These are phyloP conservation scores for Lasiosphaeria hispida DNA, from an alignment of 495 filamentous ascomycete genomes.

Conservation along the genomic window DNA sequence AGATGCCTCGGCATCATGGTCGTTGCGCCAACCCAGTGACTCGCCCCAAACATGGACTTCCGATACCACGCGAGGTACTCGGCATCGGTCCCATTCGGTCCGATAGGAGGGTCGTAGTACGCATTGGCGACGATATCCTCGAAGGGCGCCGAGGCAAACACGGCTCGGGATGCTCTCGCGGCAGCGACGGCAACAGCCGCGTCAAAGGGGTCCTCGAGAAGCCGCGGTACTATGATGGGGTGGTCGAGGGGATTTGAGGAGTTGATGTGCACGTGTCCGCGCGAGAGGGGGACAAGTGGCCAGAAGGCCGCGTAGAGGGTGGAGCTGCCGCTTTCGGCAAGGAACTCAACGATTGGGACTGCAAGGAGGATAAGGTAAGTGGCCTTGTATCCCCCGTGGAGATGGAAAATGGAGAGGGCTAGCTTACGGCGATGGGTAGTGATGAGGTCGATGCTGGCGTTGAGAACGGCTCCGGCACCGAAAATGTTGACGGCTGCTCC, in stretches of 20 bases:
- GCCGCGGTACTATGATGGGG: conserved; percentile 34
- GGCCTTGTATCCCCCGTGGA: background rate
- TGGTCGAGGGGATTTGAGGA: conserved; percentile 32
- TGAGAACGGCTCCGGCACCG: conserved; percentile 6
- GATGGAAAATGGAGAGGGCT: background rate
- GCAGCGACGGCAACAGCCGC: conserved; percentile 25
- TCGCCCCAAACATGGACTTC: background rate
- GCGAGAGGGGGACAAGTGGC: conserved; percentile 33
- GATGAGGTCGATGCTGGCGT: conserved; percentile 9
- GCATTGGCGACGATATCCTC: background rate
- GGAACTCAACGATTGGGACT: conserved; percentile 8
- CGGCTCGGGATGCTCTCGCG: conserved; percentile 23
- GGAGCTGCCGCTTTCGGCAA: background rate
- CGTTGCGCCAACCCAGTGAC: conserved; percentile 32
- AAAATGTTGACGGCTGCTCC: background rate
- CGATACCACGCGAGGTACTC: conserved; percentile 22
- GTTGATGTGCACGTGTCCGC: conserved; percentile 44
- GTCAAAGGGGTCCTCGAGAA: conserved; percentile 37
- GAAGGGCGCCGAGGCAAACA: conserved; percentile 17
- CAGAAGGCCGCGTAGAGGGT: background rate
- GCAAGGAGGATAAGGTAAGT: background rate
- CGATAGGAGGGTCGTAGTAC: conserved; percentile 7
- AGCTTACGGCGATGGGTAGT: background rate
- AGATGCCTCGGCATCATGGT: conserved; percentile 37
- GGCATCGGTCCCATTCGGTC: conserved; percentile 27